Conservation (phyloP, 1,139 yeast genomes). For the Yamadazyma mexicana region DNA sequence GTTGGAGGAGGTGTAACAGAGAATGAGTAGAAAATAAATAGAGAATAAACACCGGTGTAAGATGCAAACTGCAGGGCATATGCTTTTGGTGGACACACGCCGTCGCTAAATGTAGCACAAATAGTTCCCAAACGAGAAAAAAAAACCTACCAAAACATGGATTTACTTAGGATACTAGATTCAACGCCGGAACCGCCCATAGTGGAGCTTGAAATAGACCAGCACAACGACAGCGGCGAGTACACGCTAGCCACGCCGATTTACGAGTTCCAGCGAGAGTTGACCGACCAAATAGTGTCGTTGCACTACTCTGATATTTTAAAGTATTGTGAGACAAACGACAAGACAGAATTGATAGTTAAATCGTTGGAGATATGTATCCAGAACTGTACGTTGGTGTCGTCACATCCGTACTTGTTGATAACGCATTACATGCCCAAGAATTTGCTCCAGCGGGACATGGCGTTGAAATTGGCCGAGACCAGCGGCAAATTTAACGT, state of each 20-base stretch:
- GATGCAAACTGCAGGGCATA: too few relatives aligned
- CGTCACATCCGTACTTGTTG: slow-evolving; percentile 85
- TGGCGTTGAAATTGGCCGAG: slow-evolving; percentile 71
- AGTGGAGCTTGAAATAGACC: slow-evolving; percentile 50
- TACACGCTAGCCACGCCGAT: slow-evolving; percentile 83
- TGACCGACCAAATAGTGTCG: slow-evolving; percentile 91
- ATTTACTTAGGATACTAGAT: slow-evolving; percentile 72
- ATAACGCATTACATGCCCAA: slow-evolving; percentile 88
- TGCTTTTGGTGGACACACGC: neutral
- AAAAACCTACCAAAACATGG: slow-evolving; percentile 45
- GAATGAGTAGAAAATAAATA: too few relatives aligned
- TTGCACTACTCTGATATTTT: slow-evolving; percentile 88
- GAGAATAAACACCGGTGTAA: too few relatives aligned
- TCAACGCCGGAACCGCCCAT: slow-evolving; percentile 85
- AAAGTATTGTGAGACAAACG: slow-evolving; percentile 75
- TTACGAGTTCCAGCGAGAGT: slow-evolving; percentile 84
- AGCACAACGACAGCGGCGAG: slow-evolving; percentile 55
- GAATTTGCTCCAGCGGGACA: slow-evolving; percentile 71
- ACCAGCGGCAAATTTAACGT: slow-evolving; percentile 86
- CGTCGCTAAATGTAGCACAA: too few relatives aligned
- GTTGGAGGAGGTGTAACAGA: neutral
- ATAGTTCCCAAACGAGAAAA: neutral
- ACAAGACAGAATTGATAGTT: slow-evolving; percentile 55
- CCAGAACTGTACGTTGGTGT: slow-evolving; percentile 71
- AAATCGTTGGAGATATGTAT: slow-evolving; percentile 74